Evolutionary conservation across 225 moss, liverwort and hornwort species (phyloP).

Genomic region (Ulota crispa): DNA sequence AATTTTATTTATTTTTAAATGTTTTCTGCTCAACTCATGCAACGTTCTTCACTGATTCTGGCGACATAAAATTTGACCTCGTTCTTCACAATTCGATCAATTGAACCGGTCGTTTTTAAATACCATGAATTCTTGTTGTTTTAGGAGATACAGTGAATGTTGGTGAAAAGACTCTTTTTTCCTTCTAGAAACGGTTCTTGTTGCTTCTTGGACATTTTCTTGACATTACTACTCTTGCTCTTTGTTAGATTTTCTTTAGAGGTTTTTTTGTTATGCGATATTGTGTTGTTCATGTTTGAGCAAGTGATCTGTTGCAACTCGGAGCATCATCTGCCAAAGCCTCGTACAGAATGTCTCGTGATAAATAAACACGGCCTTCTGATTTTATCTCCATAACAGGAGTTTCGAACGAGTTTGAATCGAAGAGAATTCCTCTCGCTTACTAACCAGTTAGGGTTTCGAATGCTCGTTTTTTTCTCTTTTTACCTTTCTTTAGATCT

Average conservation of each 20-base stretch:
- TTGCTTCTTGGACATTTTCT: conserved; percentile 19
- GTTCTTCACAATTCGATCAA: background rate
- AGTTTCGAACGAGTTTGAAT: background rate
- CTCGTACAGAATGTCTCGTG: background rate
- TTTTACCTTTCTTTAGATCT: background rate
- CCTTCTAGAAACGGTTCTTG: background rate
- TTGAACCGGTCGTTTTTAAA: background rate
- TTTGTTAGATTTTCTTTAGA: background rate
- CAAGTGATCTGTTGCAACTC: background rate
- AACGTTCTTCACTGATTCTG: background rate
- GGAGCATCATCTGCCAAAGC: background rate
- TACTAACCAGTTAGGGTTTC: conserved; percentile 2
- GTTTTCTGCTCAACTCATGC: background rate
- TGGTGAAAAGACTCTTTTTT: background rate
- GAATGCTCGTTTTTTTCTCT: background rate
- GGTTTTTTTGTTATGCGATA: background rate
- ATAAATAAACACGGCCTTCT: background rate
- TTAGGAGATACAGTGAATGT: background rate
- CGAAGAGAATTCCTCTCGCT: background rate
- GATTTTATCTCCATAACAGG: background rate
- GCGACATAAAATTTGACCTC: background rate
- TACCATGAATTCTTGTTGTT: background rate
- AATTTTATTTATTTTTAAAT: background rate
- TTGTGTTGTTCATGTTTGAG: background rate
- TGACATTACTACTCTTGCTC: background rate